Evolutionary conservation across 2,329 filamentous ascomycete species (phyloP).

Genomic region (Penicillium sp.): DNA sequence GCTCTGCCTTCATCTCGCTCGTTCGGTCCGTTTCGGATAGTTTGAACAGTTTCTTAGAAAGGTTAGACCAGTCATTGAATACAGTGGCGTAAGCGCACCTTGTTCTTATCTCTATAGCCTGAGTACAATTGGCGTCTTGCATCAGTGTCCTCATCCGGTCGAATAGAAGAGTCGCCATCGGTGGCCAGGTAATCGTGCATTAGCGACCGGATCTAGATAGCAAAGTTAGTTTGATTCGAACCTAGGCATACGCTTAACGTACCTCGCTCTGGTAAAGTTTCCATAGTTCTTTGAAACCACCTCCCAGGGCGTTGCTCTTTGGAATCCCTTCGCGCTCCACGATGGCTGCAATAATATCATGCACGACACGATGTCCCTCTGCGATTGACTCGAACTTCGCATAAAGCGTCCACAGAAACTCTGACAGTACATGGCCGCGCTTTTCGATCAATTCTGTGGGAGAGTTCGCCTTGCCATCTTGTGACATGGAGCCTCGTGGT

Average conservation of each 20-base stretch:
- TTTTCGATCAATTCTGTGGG: slow-evolving; percentile 74
- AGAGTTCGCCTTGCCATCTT: slow-evolving; percentile 60
- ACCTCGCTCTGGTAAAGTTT: slow-evolving; percentile 94
- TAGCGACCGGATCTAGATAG: slow-evolving; percentile 73
- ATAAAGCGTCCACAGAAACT: slow-evolving; percentile 89
- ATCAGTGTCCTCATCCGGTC: slow-evolving; percentile 54
- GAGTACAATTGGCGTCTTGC: slow-evolving; percentile 59
- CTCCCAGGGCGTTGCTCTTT: slow-evolving; percentile 70
- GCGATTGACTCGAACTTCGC: slow-evolving; percentile 97
- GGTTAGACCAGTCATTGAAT: slow-evolving; percentile 20
- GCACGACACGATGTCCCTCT: slow-evolving; percentile 90
- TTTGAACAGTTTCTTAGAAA: slow-evolving; percentile 70
- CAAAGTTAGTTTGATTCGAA: slow-evolving; percentile 5
- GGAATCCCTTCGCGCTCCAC: slow-evolving; percentile 75
- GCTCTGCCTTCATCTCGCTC: slow-evolving; percentile 77
- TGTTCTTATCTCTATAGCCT: slow-evolving; percentile 53
- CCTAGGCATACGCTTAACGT: slow-evolving; percentile 14
- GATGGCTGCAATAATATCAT: slow-evolving; percentile 88
- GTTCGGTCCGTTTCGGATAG: slow-evolving; percentile 82
- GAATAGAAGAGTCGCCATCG: slow-evolving; percentile 74
- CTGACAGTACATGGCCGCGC: slow-evolving; percentile 83
- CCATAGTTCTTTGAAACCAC: slow-evolving; percentile 96
- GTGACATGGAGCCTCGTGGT: slow-evolving; percentile 56
- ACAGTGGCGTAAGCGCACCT: slow-evolving; percentile 36
- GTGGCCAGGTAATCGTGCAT: slow-evolving; percentile 96